phyloP scores from a whole-genome alignment of 768 basidiomycete species.

The Megacollybia marginata region DNA sequence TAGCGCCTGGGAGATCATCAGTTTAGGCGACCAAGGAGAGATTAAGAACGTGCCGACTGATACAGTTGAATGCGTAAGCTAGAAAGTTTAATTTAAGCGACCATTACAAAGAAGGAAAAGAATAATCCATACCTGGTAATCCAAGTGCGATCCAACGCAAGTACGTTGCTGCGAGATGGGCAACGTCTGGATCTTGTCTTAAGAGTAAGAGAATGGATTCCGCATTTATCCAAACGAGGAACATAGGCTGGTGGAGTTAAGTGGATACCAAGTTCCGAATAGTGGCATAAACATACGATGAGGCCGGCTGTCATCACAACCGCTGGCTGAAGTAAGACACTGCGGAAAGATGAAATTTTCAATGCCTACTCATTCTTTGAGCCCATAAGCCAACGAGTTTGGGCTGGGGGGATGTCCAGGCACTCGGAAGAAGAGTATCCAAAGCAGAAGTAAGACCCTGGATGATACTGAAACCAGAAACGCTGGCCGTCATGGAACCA shows the following conservation, averaged over 20 bases:
- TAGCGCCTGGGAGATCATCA: conserved; percentile 25
- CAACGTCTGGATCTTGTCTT: conserved; percentile 52
- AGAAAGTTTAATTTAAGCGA: background rate
- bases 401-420: conserved; percentile 88
- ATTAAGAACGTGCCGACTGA: conserved; percentile 33
- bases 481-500: conserved; percentile 67
- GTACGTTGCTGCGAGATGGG: conserved; percentile 46
- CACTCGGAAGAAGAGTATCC: conserved; percentile 89
- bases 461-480: conserved; percentile 72
- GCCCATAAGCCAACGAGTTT: conserved; percentile 85
- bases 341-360: background rate
- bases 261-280: too few species aligned
- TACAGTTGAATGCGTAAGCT: conserved; percentile 52
- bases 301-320: background rate
- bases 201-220: conserved; percentile 49
- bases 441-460: conserved; percentile 80
- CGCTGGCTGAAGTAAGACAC: background rate
- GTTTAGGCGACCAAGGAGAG: background rate
- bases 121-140: conserved; percentile 30
- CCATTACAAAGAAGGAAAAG: background rate
- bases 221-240: conserved; percentile 42
- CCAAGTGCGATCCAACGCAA: conserved; percentile 46
- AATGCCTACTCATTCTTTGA: conserved; percentile 72
- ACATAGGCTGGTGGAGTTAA: background rate
- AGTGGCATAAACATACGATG: background rate